Percentiles rank a stretch among this genome's conserved stretches.
These are phyloP conservation scores for Leucoagaricus sp. DNA, from an alignment of 1,284 basidiomycete species.

Conservation along the genomic window DNA sequence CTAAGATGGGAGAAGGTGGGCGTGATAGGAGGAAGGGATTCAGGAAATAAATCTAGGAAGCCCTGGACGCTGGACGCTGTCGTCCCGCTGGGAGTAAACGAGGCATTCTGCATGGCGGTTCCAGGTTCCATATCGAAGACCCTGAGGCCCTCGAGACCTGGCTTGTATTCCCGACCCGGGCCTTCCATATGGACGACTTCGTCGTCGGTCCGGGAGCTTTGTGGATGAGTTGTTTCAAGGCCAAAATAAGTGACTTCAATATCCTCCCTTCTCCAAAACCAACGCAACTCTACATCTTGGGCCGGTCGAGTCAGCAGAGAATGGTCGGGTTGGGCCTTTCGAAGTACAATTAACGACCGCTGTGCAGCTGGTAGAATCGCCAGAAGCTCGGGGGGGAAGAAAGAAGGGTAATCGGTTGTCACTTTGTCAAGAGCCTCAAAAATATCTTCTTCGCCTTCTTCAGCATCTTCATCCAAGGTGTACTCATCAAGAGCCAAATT, in stretches of 20 bases:
- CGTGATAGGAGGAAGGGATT: slow-evolving; percentile 55
- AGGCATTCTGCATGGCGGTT: slow-evolving; percentile 27
- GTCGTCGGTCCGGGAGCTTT: neutral
- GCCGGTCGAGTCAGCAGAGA: slow-evolving; percentile 40
- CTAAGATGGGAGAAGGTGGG: slow-evolving; percentile 64
- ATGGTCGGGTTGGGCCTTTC: slow-evolving; percentile 61
- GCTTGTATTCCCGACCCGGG: slow-evolving; percentile 21
- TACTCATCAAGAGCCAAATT: slow-evolving; percentile 32
- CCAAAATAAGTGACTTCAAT: slow-evolving; percentile 45
- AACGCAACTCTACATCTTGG: slow-evolving; percentile 42
- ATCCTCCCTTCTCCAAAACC: slow-evolving; percentile 66
- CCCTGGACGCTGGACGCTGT: slow-evolving; percentile 35
- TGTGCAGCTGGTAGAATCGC: slow-evolving; percentile 60
- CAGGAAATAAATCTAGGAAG: slow-evolving; percentile 61
- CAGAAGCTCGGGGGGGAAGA: slow-evolving; percentile 52
- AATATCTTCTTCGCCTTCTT: slow-evolving; percentile 38
- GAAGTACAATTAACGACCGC: slow-evolving; percentile 64
- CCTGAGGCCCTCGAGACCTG: slow-evolving; percentile 48
- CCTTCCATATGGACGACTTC: neutral
- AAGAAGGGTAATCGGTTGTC: slow-evolving; percentile 52
- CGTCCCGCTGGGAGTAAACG: slow-evolving; percentile 29
- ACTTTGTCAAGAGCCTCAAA: slow-evolving; percentile 31
- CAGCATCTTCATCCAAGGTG: slow-evolving; percentile 38
- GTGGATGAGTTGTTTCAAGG: slow-evolving; percentile 1
- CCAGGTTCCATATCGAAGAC: slow-evolving; percentile 73